These are phyloP conservation scores for Cantharellus cinnabarinus DNA, from an alignment of 768 basidiomycete genomes.

Conservation along the genomic window DNA sequence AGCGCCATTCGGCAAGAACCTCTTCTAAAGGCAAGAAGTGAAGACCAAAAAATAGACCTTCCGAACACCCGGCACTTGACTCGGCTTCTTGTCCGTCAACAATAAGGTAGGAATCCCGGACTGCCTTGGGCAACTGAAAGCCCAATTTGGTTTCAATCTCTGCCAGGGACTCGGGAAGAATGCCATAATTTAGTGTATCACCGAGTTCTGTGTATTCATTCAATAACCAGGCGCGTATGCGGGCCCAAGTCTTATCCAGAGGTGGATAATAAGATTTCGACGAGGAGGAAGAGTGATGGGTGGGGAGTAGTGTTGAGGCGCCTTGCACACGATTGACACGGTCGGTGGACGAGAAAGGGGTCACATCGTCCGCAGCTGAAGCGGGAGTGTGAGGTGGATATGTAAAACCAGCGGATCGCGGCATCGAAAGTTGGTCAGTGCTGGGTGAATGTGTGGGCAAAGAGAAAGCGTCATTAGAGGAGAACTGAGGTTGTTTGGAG, in stretches of 20 bases:
- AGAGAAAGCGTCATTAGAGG: conserved; percentile 77
- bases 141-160: conserved; percentile 73
- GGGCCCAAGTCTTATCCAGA: conserved; percentile 62
- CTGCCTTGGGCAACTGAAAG: conserved; percentile 56
- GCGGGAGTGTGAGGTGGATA: conserved; percentile 52
- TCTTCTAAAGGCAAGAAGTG: conserved; percentile 83
- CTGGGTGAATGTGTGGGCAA: conserved; percentile 55
- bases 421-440: conserved; percentile 28
- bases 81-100: conserved; percentile 91
- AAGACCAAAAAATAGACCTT: conserved; percentile 90
- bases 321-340: conserved; percentile 2
- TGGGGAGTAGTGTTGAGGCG: conserved; percentile 35
- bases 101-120: conserved; percentile 77
- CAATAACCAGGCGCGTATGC: conserved; percentile 61
- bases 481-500: conserved; percentile 36
- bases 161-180: conserved; percentile 57
- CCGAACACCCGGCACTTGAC: conserved; percentile 66
- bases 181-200: conserved; percentile 87
- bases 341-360: conserved; percentile 23
- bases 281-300: conserved; percentile 31
- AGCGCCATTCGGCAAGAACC: conserved; percentile 85
- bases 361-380: conserved; percentile 35
- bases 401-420: conserved; percentile 31
- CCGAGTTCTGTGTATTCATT: conserved; percentile 85
- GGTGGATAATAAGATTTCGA: conserved; percentile 42